Conservation (phyloP, 2,329 filamentous ascomycete genomes). For the Metarhizium guizhouense region DNA sequence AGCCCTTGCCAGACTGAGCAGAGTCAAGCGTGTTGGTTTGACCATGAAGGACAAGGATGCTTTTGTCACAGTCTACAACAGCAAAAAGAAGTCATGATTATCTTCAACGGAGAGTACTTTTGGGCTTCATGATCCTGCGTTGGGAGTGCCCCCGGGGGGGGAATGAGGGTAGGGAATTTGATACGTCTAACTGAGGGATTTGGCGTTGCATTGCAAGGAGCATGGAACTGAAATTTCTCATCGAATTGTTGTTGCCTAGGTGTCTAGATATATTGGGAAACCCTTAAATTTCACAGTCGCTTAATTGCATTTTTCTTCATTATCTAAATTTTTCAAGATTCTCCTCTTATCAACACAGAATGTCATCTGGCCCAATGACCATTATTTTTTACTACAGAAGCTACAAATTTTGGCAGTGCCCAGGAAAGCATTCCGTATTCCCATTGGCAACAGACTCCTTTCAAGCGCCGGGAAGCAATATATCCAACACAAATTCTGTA, state of each 20-base stretch:
- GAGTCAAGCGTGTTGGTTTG: slow-evolving; percentile 82
- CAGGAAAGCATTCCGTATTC: neutral
- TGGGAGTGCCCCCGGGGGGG: neutral
- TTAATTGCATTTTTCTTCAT: neutral
- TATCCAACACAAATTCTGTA: neutral
- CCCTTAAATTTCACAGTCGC: neutral
- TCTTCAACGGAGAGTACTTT: neutral
- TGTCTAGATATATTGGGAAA: neutral
- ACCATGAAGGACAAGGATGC: slow-evolving; percentile 73
- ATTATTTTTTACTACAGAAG: neutral
- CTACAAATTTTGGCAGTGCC: neutral
- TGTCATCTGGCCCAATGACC: neutral
- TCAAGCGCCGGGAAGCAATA: neutral
- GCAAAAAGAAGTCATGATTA: slow-evolving; percentile 23
- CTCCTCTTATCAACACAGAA: neutral
- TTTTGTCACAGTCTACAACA: slow-evolving; percentile 63
- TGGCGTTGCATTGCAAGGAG: slow-evolving; percentile 15
- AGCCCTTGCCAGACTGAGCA: slow-evolving; percentile 73
- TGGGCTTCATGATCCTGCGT: neutral
- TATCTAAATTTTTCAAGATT: neutral
- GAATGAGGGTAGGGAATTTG: neutral
- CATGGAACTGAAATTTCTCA: slow-evolving; percentile 1
- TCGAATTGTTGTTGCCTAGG: neutral
- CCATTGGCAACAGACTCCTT: neutral
- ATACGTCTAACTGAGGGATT: neutral